Evolutionary conservation across 768 basidiomycete genomes (phyloP).

Genomic region (Tricholomella constricta): DNA sequence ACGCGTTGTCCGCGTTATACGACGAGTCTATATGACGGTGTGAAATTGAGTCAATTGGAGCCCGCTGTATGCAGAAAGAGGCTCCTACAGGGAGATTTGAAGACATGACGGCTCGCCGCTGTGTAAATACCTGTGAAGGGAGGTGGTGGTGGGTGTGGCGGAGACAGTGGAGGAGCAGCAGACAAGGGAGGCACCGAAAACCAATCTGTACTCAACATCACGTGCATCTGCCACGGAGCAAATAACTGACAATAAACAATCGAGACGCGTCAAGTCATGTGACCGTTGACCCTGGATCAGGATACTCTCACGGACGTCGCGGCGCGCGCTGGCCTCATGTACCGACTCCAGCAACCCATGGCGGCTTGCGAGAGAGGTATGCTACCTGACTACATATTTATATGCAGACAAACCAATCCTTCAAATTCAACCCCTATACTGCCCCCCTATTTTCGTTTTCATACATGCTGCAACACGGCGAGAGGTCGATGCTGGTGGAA

Average conservation of each 20-base stretch:
- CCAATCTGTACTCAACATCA: slow-evolving; percentile 43
- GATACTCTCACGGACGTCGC: neutral
- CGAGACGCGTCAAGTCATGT: slow-evolving; percentile 42
- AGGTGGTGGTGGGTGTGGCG: slow-evolving; percentile 16
- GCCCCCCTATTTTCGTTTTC: no score
- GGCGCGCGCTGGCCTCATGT: neutral
- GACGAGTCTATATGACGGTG: slow-evolving; percentile 56
- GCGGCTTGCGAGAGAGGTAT: no score
- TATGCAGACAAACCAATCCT: no score
- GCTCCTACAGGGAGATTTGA: slow-evolving; percentile 47
- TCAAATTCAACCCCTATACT: no score
- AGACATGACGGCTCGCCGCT: slow-evolving; percentile 39
- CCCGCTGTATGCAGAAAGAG: slow-evolving; percentile 5
- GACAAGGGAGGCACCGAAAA: slow-evolving; percentile 16
- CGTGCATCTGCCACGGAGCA: slow-evolving; percentile 30
- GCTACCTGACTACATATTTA: no score
- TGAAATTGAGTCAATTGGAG: slow-evolving; percentile 11
- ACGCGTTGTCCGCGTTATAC: slow-evolving; percentile 57
- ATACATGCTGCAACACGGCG: no score
- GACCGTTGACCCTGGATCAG: slow-evolving; percentile 18
- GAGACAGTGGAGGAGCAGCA: slow-evolving; percentile 26
- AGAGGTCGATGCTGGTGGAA: no score
- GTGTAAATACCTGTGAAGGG: slow-evolving; percentile 22
- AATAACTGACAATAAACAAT: slow-evolving; percentile 31
- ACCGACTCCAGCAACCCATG: no score